Base-by-base conservation (phyloP, 169 alveolate genomes). In the Plasmodium vivax region DNA sequence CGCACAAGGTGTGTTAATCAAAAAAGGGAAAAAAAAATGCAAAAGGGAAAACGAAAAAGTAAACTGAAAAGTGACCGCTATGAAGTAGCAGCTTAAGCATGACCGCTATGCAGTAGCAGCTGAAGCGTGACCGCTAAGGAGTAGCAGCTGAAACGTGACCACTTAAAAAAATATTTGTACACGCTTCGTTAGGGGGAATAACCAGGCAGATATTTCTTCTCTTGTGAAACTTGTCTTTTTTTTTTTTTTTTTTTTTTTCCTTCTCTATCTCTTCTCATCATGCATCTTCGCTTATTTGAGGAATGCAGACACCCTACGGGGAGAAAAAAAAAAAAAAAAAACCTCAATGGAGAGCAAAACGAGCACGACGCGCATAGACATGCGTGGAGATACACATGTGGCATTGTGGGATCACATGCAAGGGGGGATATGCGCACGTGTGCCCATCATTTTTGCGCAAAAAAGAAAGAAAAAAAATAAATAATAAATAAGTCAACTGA, bases 281-380 rank as follows among this genome's bases (percentile, higher is more conserved):
- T 19, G 30, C 75, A 47, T 62, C 58, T 27, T 82, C 92, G 80
- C 58, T 71, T 91, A 75, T 91, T 82, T 91, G 85, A 27, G 85
- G 91, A 27, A 91, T 19, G 27, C 95, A 91, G 43, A 91, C 95
- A 2, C 95, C 95, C 95, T 91, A 54, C 30, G 54, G 34, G 12
- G 47, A 87, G 62, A 75, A 54, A 27, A 77, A 54, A 56, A 32
- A 77, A 77, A 30, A 87, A 56, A 87, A 79, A 68, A 84, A 23
- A 3, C 74, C 74, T 7, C 23, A 19, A 30, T 80, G 34, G 56
- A 80, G 45, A 82, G 68, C 27, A 4, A 45, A 56, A 23, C 9
- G 34, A 32, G 27, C 58, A 38, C 30, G 90, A 82, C 68, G 32
- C 90, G 12, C 90, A 82, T 82, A 79, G 85, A 36, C 85, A 79